Conservation (phyloP, 106 monocot species). For the Phalaenopsis equestris region DNA sequence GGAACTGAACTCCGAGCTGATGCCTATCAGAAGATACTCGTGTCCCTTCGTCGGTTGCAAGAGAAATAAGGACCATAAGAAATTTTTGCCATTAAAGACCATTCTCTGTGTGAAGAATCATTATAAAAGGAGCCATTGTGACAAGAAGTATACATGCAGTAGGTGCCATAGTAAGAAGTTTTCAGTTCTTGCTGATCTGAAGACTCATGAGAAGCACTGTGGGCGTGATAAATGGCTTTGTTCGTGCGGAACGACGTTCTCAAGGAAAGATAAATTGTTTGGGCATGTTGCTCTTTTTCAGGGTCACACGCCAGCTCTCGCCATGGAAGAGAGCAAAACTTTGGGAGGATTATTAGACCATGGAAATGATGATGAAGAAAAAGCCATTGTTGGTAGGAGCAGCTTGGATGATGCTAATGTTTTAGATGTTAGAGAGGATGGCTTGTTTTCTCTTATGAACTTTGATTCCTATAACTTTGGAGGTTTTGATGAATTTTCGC, state of each 20-base stretch:
- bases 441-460: constrained; percentile 38
- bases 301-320: constrained; percentile 42
- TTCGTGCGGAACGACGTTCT: constrained; percentile 79
- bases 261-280: constrained; percentile 81
- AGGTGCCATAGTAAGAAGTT: constrained; percentile 73
- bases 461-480: constrained; percentile 39
- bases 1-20: constrained; percentile 30
- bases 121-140: constrained; percentile 91
- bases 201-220: constrained; percentile 94
- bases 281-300: constrained; percentile 58
- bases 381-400: constrained; percentile 3
- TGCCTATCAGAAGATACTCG: constrained; percentile 57
- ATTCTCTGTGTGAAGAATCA: constrained; percentile 93
- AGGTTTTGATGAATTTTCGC: constrained; percentile 13
- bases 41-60: constrained; percentile 86
- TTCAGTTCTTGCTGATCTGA: constrained; percentile 75
- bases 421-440: constrained; percentile 27
- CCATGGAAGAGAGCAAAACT: constrained; percentile 21
- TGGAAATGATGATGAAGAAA: background rate
- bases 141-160: constrained; percentile 65
- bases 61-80: constrained; percentile 92
- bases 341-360: constrained; percentile 5
- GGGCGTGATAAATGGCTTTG: constrained; percentile 72
- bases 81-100: constrained; percentile 90
- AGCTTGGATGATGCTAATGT: constrained; percentile 14